Conservation (phyloP, 352 stramenopile genomes). For the Phytophthora sojae region DNA sequence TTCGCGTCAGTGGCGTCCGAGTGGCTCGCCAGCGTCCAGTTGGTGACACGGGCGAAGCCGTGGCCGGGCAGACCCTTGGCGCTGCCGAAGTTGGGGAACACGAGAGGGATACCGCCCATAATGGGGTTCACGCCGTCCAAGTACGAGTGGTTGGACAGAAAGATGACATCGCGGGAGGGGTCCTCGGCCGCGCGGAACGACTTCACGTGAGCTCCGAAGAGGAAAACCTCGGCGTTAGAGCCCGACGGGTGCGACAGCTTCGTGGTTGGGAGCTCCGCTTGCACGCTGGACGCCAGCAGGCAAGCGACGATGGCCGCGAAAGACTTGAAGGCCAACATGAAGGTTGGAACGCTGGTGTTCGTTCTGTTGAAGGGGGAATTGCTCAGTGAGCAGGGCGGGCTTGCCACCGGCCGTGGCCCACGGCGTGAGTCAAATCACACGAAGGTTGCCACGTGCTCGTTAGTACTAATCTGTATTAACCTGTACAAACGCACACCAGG, state of each 20-base stretch:
- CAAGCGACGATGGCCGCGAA: neutral
- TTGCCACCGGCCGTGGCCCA: neutral
- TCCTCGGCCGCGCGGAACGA: slow-evolving; percentile 55
- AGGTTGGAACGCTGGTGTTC: neutral
- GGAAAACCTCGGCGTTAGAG: slow-evolving; percentile 69
- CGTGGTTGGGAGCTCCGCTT: slow-evolving; percentile 49
- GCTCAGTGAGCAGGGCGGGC: neutral
- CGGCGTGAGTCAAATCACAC: neutral
- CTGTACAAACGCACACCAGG: neutral
- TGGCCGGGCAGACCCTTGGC: slow-evolving; percentile 70
- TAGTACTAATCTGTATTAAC: neutral
- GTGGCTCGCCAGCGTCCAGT: slow-evolving; percentile 44
- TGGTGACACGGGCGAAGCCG: slow-evolving; percentile 84
- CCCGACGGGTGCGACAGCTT: slow-evolving; percentile 68
- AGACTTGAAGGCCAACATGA: neutral
- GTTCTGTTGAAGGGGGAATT: neutral
- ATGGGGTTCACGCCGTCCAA: slow-evolving; percentile 90
- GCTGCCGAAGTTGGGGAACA: slow-evolving; percentile 93
- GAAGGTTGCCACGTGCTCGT: neutral
- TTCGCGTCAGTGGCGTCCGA: slow-evolving; percentile 15
- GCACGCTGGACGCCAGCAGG: neutral
- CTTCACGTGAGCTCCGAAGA: slow-evolving; percentile 84
- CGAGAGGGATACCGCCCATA: slow-evolving; percentile 90
- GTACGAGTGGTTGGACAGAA: slow-evolving; percentile 82
- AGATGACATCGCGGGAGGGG: slow-evolving; percentile 74